Base-by-base conservation (phyloP, 805 yeast genomes). In the Ogataea nonfermentans region DNA sequence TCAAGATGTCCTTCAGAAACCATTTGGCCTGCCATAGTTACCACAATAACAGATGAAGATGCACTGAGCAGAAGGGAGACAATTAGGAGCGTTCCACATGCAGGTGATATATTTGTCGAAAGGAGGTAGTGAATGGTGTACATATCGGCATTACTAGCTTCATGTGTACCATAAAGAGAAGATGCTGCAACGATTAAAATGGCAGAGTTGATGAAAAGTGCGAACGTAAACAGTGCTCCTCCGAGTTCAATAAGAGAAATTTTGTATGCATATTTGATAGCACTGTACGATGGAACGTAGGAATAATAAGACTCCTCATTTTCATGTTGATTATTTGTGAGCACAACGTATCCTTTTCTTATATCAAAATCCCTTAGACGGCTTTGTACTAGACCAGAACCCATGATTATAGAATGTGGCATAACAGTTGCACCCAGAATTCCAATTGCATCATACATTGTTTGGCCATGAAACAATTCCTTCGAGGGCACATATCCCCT, bases 21-120 rank as follows among this genome's bases (percentile, higher is more conserved):
- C 52, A 88, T 83, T 59, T 88, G 95, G 9, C 95, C 95, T 0
- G 93, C 88, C 56, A 88, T 81, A 0, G 96, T 87, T 56, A 95
- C 87, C 2, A 88, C 90, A 34, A 88, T 79, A 28, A 95, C 93
- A 0, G 95, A 93, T 36, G 87, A 78, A 52, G 82, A 85, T 6
- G 95, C 96, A 44, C 88, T 78, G 46, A 81, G 71, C 27, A 88
- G 65, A 31, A 87, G 66, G 2, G 95, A 95, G 32, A 85, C 62
- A 84, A 85, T 85, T 63, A 87, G 87, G 1, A 86, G 58, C 0
- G 87, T 83, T 30, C 95, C 95, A 0, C 84, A 90, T 2, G 74
- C 80, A 9, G 84, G 81, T 1, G 91, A 79, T 24, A 87, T 65
- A 24, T 69, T 72, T 19, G 55, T 37, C 1, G 76, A 65, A 20